Conservation (phyloP, 129 eudicot genomes). For the Helichrysum umbraculigerum region DNA sequence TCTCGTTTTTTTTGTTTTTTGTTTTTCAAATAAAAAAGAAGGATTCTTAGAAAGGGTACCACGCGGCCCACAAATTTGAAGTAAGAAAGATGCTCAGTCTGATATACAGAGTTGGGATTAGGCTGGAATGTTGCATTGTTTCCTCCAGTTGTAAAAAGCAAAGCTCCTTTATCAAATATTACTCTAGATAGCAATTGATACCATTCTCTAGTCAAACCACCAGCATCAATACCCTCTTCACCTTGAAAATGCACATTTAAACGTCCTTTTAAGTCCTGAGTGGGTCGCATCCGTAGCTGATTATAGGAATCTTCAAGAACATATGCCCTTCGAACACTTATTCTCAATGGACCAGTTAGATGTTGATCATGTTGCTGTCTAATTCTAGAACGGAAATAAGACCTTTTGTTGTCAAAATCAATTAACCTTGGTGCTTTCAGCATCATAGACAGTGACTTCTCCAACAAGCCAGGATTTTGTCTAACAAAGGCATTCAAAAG, state of each 20-base stretch:
- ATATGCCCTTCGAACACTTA: conserved; percentile 97
- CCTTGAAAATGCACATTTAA: conserved; percentile 99
- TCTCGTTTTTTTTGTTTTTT: no score
- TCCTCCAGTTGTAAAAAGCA: conserved; percentile 96
- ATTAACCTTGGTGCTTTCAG: conserved; percentile 91
- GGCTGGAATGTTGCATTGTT: conserved; percentile 97
- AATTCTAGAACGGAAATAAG: conserved; percentile 92
- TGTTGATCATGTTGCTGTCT: conserved; percentile 98
- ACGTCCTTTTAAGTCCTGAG: conserved; percentile 83
- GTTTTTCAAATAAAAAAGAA: not conserved
- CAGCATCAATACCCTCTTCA: conserved; percentile 99
- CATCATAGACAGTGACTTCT: conserved; percentile 95
- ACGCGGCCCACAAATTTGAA: conserved; percentile 99
- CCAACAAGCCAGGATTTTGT: conserved; percentile 89
- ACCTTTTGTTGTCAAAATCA: conserved; percentile 94
- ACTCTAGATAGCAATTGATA: conserved; percentile 91
- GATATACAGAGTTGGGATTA: conserved; percentile 96
- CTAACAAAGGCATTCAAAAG: conserved; percentile 92
- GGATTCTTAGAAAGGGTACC: conserved; percentile 44
- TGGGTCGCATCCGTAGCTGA: conserved; percentile 90
- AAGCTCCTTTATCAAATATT: conserved; percentile 93
- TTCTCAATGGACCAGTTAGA: conserved; percentile 78
- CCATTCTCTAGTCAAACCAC: conserved; percentile 99
- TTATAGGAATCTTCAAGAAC: conserved; percentile 95
- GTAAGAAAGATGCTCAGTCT: conserved; percentile 96